phyloP scores from a whole-genome alignment of 805 yeast genomes.

The Lachancea quebecensis region DNA sequence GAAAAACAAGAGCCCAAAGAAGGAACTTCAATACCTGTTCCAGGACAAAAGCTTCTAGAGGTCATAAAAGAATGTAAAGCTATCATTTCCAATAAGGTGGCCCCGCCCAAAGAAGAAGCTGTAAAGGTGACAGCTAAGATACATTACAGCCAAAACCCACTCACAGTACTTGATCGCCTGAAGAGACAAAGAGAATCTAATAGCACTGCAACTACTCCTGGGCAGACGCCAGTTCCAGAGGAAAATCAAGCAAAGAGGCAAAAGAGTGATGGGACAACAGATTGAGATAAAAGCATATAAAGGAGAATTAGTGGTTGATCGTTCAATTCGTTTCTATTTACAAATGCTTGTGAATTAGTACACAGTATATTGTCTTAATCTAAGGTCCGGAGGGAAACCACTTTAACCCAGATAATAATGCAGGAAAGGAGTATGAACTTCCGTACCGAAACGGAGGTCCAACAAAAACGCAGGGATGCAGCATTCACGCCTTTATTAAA shows the following conservation, averaged over 20 bases:
- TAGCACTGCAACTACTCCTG: conserved; percentile 3
- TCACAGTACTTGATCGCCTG: conserved; percentile 42
- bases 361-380: background rate
- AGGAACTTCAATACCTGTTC: conserved; percentile 3
- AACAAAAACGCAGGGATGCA: too few species aligned
- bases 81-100: conserved; percentile 36
- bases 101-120: conserved; percentile 55
- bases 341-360: conserved; percentile 6
- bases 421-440: too few species aligned
- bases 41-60: conserved; percentile 33
- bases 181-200: conserved; percentile 37
- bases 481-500: conserved; percentile 23
- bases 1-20: conserved; percentile 9
- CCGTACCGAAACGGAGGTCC: background rate
- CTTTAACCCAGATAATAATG: too few species aligned
- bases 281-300: too few species aligned
- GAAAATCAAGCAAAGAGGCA: conserved; percentile 10
- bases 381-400: background rate
- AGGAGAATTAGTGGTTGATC: background rate
- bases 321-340: conserved; percentile 8
- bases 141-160: conserved; percentile 57
- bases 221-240: background rate
- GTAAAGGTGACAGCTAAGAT: conserved; percentile 56
- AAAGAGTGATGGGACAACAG: background rate
- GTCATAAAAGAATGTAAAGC: conserved; percentile 45